A percentile compares a stretch with the other conserved stretches of the same genome.
These are phyloP conservation scores for Nectriaceae sp. DNA, from an alignment of 2,329 filamentous ascomycete genomes.

Conservation along the genomic window DNA sequence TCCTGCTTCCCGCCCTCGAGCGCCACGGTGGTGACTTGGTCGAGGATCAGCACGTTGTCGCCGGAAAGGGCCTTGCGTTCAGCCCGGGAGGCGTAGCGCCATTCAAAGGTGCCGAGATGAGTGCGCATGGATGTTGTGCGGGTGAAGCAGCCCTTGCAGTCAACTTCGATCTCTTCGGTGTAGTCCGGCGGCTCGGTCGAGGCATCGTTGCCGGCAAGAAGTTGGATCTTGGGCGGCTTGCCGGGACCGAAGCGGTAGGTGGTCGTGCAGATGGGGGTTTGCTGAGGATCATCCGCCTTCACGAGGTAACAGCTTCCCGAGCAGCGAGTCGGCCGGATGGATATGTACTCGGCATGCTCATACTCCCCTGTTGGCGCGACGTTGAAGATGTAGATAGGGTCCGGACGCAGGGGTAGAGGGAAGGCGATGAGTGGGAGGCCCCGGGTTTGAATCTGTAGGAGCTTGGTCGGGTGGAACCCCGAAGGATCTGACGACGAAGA, in stretches of 20 bases:
- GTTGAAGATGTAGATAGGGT: constrained; percentile 45
- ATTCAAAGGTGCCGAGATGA: constrained; percentile 53
- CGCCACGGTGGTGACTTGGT: constrained; percentile 42
- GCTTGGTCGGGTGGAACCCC: constrained; percentile 44
- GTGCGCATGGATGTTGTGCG: constrained; percentile 49
- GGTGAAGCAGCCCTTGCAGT: constrained; percentile 44
- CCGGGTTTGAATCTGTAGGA: constrained; percentile 50
- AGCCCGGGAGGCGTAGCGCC: constrained; percentile 53
- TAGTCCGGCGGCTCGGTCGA: constrained; percentile 1
- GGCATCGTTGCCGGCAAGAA: constrained; percentile 12
- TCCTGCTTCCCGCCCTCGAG: constrained; percentile 29
- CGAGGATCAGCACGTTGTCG: constrained; percentile 52
- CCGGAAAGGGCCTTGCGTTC: constrained; percentile 47
- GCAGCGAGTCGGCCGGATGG: constrained; percentile 46
- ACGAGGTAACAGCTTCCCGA: constrained; percentile 53
- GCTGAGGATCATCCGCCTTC: constrained; percentile 38
- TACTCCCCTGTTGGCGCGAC: constrained; percentile 41
- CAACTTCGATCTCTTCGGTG: constrained; percentile 28
- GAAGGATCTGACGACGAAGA: constrained; percentile 13
- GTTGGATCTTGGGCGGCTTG: constrained; percentile 48
- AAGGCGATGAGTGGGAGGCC: constrained; percentile 47
- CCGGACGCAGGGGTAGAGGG: constrained; percentile 38
- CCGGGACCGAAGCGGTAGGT: constrained; percentile 59
- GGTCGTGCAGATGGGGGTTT: constrained; percentile 49
- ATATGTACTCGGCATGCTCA: constrained; percentile 50